These are phyloP conservation scores for Plasmodium sp. DNA, from an alignment of 169 alveolate species.

Conservation along the genomic window DNA sequence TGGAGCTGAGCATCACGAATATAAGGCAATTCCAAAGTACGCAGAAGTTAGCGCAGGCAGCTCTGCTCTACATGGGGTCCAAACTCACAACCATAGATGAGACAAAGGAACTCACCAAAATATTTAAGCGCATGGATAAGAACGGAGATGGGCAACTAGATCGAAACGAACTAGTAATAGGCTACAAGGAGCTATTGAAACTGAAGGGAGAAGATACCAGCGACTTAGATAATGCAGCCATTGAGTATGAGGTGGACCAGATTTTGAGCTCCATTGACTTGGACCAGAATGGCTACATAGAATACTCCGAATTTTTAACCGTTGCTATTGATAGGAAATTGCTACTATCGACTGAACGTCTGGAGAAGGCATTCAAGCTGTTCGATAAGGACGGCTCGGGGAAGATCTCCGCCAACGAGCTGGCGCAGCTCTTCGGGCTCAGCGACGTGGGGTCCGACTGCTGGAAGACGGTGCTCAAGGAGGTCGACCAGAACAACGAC, in stretches of 20 bases:
- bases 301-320: conserved; percentile 94
- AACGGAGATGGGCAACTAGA: conserved; percentile 92
- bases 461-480: conserved; percentile 88
- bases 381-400: conserved; percentile 98
- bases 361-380: conserved; percentile 94
- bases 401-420: conserved; percentile 92
- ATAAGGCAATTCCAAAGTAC: conserved; percentile 89
- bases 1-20: conserved; percentile 86
- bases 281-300: conserved; percentile 91
- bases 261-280: conserved; percentile 89
- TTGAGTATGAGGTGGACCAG: conserved; percentile 90
- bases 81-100: conserved; percentile 92
- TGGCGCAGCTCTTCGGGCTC: conserved; percentile 89
- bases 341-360: conserved; percentile 90
- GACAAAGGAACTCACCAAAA: conserved; percentile 90
- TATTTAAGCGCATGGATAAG: conserved; percentile 92
- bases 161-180: conserved; percentile 89
- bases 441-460: conserved; percentile 83
- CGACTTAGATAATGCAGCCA: conserved; percentile 81
- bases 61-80: conserved; percentile 92
- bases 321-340: conserved; percentile 93
- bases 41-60: conserved; percentile 93
- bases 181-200: conserved; percentile 86
- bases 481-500: conserved; percentile 92
- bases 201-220: conserved; percentile 87